Evolutionary conservation across 2,329 filamentous ascomycete genomes (phyloP).

Genomic region (Colletotrichum somersetense): DNA sequence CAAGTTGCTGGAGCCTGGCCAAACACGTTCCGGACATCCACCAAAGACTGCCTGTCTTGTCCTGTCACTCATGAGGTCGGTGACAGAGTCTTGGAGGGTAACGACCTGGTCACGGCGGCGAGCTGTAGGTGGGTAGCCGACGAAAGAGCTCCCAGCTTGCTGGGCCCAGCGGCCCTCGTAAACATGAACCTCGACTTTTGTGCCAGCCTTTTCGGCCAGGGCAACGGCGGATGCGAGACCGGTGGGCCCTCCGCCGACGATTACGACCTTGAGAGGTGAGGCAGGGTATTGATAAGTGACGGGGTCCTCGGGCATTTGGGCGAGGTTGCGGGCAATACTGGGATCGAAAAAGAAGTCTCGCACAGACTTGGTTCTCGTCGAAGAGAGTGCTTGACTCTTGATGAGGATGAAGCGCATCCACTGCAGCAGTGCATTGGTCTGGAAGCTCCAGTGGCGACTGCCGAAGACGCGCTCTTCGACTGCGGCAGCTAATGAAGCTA

Average conservation of each 20-base stretch:
- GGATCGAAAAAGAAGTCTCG: slow-evolving; percentile 54
- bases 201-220: slow-evolving; percentile 51
- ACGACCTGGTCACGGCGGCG: slow-evolving; percentile 52
- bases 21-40: slow-evolving; percentile 50
- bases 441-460: slow-evolving; percentile 48
- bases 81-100: slow-evolving; percentile 52
- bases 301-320: slow-evolving; percentile 44
- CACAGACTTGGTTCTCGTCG: slow-evolving; percentile 45
- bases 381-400: slow-evolving; percentile 46
- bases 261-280: slow-evolving; percentile 41
- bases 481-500: slow-evolving; percentile 47
- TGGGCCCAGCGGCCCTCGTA: slow-evolving; percentile 51
- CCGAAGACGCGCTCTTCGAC: slow-evolving; percentile 47
- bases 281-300: slow-evolving; percentile 47
- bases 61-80: slow-evolving; percentile 46
- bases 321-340: slow-evolving; percentile 47
- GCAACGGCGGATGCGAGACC: slow-evolving; percentile 50
- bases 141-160: slow-evolving; percentile 34
- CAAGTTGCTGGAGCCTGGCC: slow-evolving; percentile 53
- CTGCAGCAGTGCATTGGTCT: slow-evolving; percentile 48
- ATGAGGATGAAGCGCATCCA: slow-evolving; percentile 52
- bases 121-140: slow-evolving; percentile 49
- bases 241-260: slow-evolving; percentile 46
- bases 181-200: slow-evolving; percentile 51
- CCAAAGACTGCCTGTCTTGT: slow-evolving; percentile 50